Percentiles rank a stretch among this genome's conserved stretches.
These are phyloP conservation scores for Sugiyamaella mastotermitis DNA, from an alignment of 805 yeast species.

Conservation along the genomic window DNA sequence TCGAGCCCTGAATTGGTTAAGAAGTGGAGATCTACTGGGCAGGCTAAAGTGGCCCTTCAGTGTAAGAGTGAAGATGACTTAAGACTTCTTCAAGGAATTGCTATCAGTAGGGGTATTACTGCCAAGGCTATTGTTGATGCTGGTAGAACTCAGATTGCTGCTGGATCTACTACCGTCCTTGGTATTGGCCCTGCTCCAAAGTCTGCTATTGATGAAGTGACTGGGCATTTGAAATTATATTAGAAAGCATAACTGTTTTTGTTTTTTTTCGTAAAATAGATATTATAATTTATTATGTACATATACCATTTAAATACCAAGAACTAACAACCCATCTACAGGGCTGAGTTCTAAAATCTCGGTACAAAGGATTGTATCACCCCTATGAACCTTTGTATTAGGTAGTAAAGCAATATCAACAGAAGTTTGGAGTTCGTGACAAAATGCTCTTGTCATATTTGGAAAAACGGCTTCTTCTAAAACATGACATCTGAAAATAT, in stretches of 20 bases:
- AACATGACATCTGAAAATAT: slow-evolving; percentile 40
- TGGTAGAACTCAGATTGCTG: slow-evolving; percentile 93
- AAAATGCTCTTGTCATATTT: slow-evolving; percentile 38
- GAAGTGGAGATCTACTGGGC: slow-evolving; percentile 82
- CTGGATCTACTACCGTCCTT: slow-evolving; percentile 93
- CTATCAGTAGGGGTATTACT: slow-evolving; percentile 72
- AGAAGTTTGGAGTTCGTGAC: slow-evolving; percentile 42
- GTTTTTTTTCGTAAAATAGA: slow-evolving; percentile 2
- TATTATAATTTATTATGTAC: slow-evolving; percentile 1
- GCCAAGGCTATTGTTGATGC: slow-evolving; percentile 88
- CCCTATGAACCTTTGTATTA: slow-evolving; percentile 30
- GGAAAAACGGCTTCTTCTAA: slow-evolving; percentile 30
- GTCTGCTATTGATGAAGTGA: slow-evolving; percentile 67
- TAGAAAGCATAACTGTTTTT: slow-evolving; percentile 25
- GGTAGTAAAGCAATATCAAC: slow-evolving; percentile 36
- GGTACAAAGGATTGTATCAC: slow-evolving; percentile 42
- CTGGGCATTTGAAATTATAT: slow-evolving; percentile 71
- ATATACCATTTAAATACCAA: slow-evolving; percentile 25
- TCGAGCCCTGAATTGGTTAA: slow-evolving; percentile 57
- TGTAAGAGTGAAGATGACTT: slow-evolving; percentile 50
- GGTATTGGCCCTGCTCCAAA: slow-evolving; percentile 97
- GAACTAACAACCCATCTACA: slow-evolving; percentile 35
- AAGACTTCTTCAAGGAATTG: slow-evolving; percentile 73
- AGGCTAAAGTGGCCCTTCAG: slow-evolving; percentile 87
- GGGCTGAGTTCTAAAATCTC: slow-evolving; percentile 40